Conservation (phyloP, 208 protist species). For the Crithidia mellificae region DNA sequence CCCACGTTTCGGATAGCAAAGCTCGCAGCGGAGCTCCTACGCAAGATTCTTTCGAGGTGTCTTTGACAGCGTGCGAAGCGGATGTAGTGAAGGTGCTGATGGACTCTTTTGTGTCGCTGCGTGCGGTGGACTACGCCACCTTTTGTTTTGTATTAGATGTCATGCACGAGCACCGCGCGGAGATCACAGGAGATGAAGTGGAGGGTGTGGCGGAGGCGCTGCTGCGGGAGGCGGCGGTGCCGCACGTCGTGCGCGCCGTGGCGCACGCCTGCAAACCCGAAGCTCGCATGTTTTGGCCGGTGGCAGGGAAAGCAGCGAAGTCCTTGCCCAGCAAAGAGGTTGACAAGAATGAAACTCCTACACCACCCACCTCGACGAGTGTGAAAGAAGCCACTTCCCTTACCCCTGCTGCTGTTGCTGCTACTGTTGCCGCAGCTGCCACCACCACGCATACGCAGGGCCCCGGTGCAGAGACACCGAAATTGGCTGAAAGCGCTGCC, state of each 20-base stretch:
- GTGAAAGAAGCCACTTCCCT: too few species aligned
- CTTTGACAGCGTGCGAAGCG: neutral
- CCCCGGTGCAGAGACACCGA: too few species aligned
- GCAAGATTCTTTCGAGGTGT: neutral
- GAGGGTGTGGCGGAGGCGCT: slow-evolving; percentile 29
- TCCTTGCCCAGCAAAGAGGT: too few species aligned
- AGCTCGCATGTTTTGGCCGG: slow-evolving; percentile 25
- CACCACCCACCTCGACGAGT: too few species aligned
- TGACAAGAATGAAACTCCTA: too few species aligned
- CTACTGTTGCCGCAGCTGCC: too few species aligned
- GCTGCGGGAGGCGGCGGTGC: slow-evolving; percentile 10
- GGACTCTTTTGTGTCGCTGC: slow-evolving; percentile 17
- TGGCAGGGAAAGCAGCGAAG: neutral
- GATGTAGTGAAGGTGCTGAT: neutral
- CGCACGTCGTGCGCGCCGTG: slow-evolving; percentile 13
- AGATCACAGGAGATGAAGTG: slow-evolving; percentile 44
- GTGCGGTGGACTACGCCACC: slow-evolving; percentile 13
- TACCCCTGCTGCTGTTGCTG: too few species aligned
- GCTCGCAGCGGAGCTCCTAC: neutral
- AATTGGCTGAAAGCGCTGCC: too few species aligned
- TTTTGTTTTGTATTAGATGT: slow-evolving; percentile 24
- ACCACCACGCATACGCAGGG: neutral
- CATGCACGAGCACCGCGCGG: slow-evolving; percentile 21
- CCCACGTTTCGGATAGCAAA: neutral
- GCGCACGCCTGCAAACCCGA: slow-evolving; percentile 33